A percentile compares a stretch with the other conserved stretches of the same genome.
phyloP scores from a whole-genome alignment of 805 yeast genomes.

The Metschnikowia gelsemii region DNA sequence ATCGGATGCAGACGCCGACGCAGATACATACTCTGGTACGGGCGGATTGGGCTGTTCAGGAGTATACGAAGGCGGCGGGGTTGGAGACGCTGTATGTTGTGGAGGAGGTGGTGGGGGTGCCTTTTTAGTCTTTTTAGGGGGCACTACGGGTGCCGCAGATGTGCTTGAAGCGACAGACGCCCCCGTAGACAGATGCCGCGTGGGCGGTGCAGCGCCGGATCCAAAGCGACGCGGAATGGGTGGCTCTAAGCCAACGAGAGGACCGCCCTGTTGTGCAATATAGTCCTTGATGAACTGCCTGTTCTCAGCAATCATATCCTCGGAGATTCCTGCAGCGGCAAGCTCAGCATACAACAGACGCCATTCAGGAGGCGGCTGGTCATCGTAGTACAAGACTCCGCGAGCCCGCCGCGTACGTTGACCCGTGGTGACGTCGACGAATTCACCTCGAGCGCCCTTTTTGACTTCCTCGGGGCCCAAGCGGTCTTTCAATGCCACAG shows the following conservation, averaged over 20 bases:
- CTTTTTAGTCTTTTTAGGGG: conserved; percentile 15
- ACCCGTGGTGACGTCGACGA: conserved; percentile 45
- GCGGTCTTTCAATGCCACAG: conserved; percentile 69
- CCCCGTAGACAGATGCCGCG: conserved; percentile 1
- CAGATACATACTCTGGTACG: conserved; percentile 10
- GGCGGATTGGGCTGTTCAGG: neutral
- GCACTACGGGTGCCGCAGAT: conserved; percentile 5
- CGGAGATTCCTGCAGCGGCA: conserved; percentile 75
- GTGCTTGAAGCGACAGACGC: conserved; percentile 1
- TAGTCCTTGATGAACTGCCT: conserved; percentile 79
- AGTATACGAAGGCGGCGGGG: conserved; percentile 10
- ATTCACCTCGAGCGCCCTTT: conserved; percentile 69
- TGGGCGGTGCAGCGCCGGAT: neutral
- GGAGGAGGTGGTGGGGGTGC: conserved; percentile 23
- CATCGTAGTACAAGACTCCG: conserved; percentile 71
- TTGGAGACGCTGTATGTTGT: conserved; percentile 1
- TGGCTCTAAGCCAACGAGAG: conserved; percentile 80
- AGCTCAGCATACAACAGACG: conserved; percentile 67
- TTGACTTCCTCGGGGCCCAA: conserved; percentile 24
- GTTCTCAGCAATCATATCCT: conserved; percentile 87
- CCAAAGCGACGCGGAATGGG: conserved; percentile 61
- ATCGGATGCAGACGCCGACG: conserved; percentile 2
- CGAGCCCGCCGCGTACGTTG: conserved; percentile 56
- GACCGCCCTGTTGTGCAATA: conserved; percentile 71
- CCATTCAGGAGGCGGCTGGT: conserved; percentile 84